Percentiles rank a stretch among this genome's conserved stretches.
These are phyloP conservation scores for Populus deltoides DNA, from an alignment of 345 rosid genomes.

Conservation along the genomic window DNA sequence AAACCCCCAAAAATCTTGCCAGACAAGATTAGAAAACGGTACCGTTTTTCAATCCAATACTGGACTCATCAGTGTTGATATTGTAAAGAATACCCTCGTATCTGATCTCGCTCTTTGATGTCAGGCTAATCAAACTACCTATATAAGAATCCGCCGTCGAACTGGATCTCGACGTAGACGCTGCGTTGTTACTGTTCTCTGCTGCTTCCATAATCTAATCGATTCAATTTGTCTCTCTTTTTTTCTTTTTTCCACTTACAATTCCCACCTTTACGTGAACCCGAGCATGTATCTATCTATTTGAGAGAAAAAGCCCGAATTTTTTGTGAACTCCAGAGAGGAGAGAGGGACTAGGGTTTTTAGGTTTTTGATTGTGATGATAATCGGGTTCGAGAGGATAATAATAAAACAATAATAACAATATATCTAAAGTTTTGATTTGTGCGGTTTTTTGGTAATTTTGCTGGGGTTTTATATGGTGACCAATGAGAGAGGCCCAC, in stretches of 20 bases:
- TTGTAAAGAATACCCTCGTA: slow-evolving; percentile 91
- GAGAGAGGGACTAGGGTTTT: slow-evolving; percentile 42
- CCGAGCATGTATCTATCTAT: neutral
- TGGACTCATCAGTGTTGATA: slow-evolving; percentile 93
- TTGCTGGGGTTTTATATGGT: neutral
- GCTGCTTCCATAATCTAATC: slow-evolving; percentile 46
- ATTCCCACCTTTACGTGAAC: neutral
- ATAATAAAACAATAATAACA: neutral
- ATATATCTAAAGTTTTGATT: neutral
- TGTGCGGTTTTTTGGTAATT: slow-evolving; percentile 3
- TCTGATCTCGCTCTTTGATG: slow-evolving; percentile 95
- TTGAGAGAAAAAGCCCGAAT: neutral
- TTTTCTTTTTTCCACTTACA: neutral
- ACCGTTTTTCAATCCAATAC: slow-evolving; percentile 91
- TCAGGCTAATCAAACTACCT: slow-evolving; percentile 94
- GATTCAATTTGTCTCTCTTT: neutral
- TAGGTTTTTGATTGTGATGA: slow-evolving; percentile 28
- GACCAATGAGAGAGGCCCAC: slow-evolving; percentile 1
- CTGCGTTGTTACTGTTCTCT: slow-evolving; percentile 45
- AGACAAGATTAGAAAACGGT: slow-evolving; percentile 3
- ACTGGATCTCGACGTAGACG: slow-evolving; percentile 53
- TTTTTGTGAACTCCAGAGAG: neutral
- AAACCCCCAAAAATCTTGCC: neutral
- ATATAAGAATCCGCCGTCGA: slow-evolving; percentile 81
- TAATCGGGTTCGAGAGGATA: neutral